These are phyloP conservation scores for Pichia inconspicua DNA, from an alignment of 1,139 yeast species.

Conservation along the genomic window DNA sequence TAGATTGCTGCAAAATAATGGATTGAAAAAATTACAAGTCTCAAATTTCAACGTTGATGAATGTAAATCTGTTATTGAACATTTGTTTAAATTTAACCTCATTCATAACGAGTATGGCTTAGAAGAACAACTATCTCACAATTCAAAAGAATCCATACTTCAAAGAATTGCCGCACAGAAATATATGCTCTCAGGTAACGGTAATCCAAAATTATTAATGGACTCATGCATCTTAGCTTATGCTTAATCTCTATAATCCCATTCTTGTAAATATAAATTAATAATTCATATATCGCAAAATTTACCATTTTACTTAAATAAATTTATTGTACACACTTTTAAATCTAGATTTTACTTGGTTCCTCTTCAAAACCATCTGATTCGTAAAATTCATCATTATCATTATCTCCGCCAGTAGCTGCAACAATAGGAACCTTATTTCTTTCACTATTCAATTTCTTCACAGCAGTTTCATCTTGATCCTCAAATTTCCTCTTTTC, in stretches of 20 bases:
- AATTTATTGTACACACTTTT: neutral
- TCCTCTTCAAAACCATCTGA: constrained; percentile 31
- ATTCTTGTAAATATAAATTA: neutral
- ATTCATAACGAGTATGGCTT: constrained; percentile 40
- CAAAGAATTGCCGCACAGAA: constrained; percentile 40
- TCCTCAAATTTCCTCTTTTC: constrained; percentile 12
- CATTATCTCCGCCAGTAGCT: constrained; percentile 8
- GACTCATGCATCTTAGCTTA: constrained; percentile 36
- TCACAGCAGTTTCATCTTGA: neutral
- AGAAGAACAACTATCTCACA: constrained; percentile 16
- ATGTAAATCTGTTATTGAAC: constrained; percentile 44
- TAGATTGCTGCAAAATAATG: constrained; percentile 27
- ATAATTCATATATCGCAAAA: no score
- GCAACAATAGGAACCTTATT: constrained; percentile 3
- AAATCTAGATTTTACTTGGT: constrained; percentile 17
- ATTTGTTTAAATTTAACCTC: constrained; percentile 49
- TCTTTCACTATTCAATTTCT: constrained; percentile 4
- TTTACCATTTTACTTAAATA: no score
- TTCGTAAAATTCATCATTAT: constrained; percentile 26
- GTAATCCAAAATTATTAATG: constrained; percentile 67
- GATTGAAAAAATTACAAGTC: constrained; percentile 42
- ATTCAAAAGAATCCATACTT: constrained; percentile 15
- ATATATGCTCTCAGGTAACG: constrained; percentile 64
- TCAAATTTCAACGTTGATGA: constrained; percentile 48
- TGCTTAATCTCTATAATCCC: constrained; percentile 13